Conservation (phyloP, 305 asterid genomes). For the Plantago lanceolata region DNA sequence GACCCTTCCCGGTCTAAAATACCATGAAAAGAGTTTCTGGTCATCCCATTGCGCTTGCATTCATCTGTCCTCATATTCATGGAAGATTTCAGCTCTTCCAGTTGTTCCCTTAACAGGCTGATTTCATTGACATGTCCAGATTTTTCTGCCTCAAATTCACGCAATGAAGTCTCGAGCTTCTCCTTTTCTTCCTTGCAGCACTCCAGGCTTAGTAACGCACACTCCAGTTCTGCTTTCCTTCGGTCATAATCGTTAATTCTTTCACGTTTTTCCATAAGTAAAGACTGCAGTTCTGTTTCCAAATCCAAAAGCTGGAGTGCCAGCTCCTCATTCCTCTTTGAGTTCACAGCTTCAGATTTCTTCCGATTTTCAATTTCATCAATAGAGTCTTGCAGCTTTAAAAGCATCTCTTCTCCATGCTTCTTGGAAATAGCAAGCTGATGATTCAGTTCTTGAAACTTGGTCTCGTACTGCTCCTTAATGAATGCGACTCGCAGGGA, state of each 20-base stretch:
- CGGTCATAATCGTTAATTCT: constrained; percentile 64
- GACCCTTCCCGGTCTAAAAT: constrained; percentile 27
- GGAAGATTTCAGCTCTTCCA: constrained; percentile 40
- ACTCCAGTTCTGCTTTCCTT: constrained; percentile 78
- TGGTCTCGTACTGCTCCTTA: constrained; percentile 87
- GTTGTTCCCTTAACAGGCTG: constrained; percentile 40
- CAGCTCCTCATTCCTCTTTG: constrained; percentile 75
- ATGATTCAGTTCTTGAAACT: constrained; percentile 76
- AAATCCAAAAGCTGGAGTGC: constrained; percentile 54
- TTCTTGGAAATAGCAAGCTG: constrained; percentile 71
- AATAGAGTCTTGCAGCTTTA: constrained; percentile 85
- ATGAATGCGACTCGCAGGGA: constrained; percentile 88
- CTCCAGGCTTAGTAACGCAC: constrained; percentile 83
- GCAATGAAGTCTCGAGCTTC: constrained; percentile 54
- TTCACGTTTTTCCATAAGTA: constrained; percentile 73
- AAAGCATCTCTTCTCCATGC: constrained; percentile 94
- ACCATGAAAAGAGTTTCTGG: constrained; percentile 30
- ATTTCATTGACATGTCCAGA: constrained; percentile 49
- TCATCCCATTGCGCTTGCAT: constrained; percentile 24
- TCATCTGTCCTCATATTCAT: constrained; percentile 32
- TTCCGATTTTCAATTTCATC: constrained; percentile 81
- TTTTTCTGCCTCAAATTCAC: constrained; percentile 53
- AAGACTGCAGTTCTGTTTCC: constrained; percentile 61
- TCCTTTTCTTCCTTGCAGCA: constrained; percentile 98
- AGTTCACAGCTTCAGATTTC: constrained; percentile 78